Base-by-base conservation (phyloP, 306 rosid species). In the Castanopsis chinensis region DNA sequence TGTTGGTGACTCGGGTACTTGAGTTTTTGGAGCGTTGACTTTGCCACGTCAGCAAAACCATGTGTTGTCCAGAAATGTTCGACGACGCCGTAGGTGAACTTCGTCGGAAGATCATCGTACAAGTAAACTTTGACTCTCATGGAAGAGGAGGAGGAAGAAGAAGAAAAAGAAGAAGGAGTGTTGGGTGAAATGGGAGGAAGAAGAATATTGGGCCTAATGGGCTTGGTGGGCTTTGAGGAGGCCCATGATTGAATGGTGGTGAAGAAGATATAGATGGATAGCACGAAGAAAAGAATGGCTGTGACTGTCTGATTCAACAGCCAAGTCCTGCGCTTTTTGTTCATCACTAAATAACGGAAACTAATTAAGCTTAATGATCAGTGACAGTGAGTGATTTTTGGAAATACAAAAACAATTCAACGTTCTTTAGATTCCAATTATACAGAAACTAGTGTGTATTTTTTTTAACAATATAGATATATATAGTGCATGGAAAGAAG, bases 1-100 rank as follows among this genome's bases (percentile, higher is more conserved):
- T 85, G 85, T 74, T 85, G 91, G 84, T 88, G 91, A 21, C 91
- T 89, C 2, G 91, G 89, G 79, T 85, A 85, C 58, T 64, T 75
- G 45, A 41, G 45, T 41, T 41, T 41, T 41, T 41, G 45, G 45
- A 0, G 11, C 45, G 45, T 41, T 41, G 45, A 41, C 45, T 41
- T 51, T 15, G 71, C 14, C 49, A 70, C 41, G 76, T 81, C 75
- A 3, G 13, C 49, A 59, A 13, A 57, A 13, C 85, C 87, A 73
- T 81, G 82, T 2, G 90, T 77, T 8, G 64, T 30, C 17, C 73
- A 76, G 59, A 77, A 84, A 28, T 79, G 79, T 56, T 76, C 72
- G 41, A 87, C 79, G 21, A 87, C 69, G 11, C 87, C 89, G 54
- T 77, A 83, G 6, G 89, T 88, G 75, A 85, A 88, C 37, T 85